Evolutionary conservation across 2,329 filamentous ascomycete species (phyloP).

Genomic region (Stagonosporopsis cucurbitacearum): DNA sequence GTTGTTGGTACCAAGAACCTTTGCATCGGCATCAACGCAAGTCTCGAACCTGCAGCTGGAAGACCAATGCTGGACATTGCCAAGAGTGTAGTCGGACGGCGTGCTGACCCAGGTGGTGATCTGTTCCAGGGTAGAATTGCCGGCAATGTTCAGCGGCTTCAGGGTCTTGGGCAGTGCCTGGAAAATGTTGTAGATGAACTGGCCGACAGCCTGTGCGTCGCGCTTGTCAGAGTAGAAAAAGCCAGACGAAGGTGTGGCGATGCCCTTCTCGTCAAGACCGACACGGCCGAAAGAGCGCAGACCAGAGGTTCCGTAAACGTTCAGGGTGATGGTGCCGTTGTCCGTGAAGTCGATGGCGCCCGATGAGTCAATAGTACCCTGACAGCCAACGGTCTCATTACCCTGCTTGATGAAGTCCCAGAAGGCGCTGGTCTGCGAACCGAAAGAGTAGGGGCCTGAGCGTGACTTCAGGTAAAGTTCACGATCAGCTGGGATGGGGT

Average conservation of each 20-base stretch:
- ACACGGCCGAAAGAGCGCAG: slow-evolving; percentile 58
- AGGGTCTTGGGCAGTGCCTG: slow-evolving; percentile 53
- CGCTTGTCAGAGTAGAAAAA: slow-evolving; percentile 57
- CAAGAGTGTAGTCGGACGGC: slow-evolving; percentile 55
- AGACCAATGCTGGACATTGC: slow-evolving; percentile 62
- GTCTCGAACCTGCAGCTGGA: slow-evolving; percentile 59
- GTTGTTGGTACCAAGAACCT: slow-evolving; percentile 58
- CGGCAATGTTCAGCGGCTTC: slow-evolving; percentile 58
- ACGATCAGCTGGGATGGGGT: slow-evolving; percentile 52
- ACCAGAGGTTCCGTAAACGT: slow-evolving; percentile 64
- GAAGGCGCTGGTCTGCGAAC: slow-evolving; percentile 61
- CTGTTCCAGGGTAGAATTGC: slow-evolving; percentile 55
- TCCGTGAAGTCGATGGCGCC: slow-evolving; percentile 52
- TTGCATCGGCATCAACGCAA: slow-evolving; percentile 58
- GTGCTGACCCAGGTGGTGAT: slow-evolving; percentile 60
- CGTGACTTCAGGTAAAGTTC: slow-evolving; percentile 57
- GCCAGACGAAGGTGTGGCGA: slow-evolving; percentile 51
- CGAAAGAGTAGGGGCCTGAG: slow-evolving; percentile 61
- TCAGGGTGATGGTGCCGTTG: slow-evolving; percentile 61
- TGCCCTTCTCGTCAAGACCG: slow-evolving; percentile 53
- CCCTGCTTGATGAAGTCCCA: slow-evolving; percentile 57
- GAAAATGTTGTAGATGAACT: slow-evolving; percentile 61
- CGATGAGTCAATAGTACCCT: slow-evolving; percentile 60
- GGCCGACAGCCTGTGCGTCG: slow-evolving; percentile 58
- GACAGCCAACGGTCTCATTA: slow-evolving; percentile 56